Evolutionary conservation across 2,329 filamentous ascomycete species (phyloP).

Genomic region (Diplodia seriata): DNA sequence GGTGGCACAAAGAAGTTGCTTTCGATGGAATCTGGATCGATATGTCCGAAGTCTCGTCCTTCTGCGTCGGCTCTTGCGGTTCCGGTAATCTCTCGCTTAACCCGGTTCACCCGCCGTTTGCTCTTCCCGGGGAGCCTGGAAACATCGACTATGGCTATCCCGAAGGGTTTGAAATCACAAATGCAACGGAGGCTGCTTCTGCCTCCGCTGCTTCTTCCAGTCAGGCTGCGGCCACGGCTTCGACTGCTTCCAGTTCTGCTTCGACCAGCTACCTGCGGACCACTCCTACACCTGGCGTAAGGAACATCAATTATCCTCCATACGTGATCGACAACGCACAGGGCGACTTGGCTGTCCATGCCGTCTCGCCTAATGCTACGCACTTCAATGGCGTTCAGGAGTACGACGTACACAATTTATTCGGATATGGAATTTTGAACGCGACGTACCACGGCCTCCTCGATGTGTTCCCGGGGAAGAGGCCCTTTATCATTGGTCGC

Average conservation of each 20-base stretch:
- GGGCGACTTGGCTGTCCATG: slow-evolving; percentile 74
- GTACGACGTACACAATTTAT: slow-evolving; percentile 86
- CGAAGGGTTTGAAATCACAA: slow-evolving; percentile 73
- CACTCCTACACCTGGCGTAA: slow-evolving; percentile 66
- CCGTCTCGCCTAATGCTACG: slow-evolving; percentile 77
- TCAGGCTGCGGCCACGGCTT: slow-evolving; percentile 55
- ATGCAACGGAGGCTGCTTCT: slow-evolving; percentile 69
- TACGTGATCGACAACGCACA: slow-evolving; percentile 78
- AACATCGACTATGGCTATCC: slow-evolving; percentile 68
- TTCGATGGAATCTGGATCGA: slow-evolving; percentile 64
- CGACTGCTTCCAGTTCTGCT: slow-evolving; percentile 38
- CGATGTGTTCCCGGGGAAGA: slow-evolving; percentile 67
- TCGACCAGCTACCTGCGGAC: slow-evolving; percentile 60
- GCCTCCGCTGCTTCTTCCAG: slow-evolving; percentile 62
- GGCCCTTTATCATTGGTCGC: slow-evolving; percentile 84
- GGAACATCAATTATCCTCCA: slow-evolving; percentile 75
- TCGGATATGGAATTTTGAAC: slow-evolving; percentile 75
- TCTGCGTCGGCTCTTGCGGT: slow-evolving; percentile 76
- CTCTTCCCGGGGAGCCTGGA: slow-evolving; percentile 69
- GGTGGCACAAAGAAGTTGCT: slow-evolving; percentile 60
- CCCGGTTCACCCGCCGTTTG: slow-evolving; percentile 71
- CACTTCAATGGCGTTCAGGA: slow-evolving; percentile 75
- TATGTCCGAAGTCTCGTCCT: slow-evolving; percentile 67
- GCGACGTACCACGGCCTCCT: slow-evolving; percentile 77
- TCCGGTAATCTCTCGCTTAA: slow-evolving; percentile 69